These are phyloP conservation scores for Diaporthe destruens DNA, from an alignment of 2,329 filamentous ascomycete genomes.

Conservation along the genomic window DNA sequence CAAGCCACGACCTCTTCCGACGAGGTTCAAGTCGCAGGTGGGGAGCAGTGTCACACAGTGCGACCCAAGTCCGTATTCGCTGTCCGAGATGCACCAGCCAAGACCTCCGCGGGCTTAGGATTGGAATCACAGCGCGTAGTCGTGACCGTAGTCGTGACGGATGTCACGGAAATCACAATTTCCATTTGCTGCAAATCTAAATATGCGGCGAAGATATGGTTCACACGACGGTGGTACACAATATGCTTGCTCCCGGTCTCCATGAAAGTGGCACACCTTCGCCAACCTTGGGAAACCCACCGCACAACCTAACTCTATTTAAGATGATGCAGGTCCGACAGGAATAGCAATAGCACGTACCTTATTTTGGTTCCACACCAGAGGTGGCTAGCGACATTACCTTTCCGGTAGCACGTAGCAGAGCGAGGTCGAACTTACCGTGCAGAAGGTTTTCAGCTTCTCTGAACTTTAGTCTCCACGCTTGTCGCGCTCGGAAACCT, in stretches of 20 bases:
- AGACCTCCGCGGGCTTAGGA: background rate
- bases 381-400: background rate
- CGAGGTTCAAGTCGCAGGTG: background rate
- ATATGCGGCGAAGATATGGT: background rate
- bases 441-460: constrained; percentile 1
- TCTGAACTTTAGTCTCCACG: background rate
- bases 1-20: no score
- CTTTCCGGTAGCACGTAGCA: background rate
- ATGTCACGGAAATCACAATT: background rate
- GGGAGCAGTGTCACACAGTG: background rate
- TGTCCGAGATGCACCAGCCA: background rate
- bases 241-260: background rate
- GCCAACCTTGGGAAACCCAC: no score
- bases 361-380: background rate
- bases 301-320: constrained; percentile 14
- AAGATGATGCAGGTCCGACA: background rate
- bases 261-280: no score
- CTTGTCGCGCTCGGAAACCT: background rate
- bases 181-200: background rate
- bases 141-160: no score
- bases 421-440: background rate
- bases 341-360: background rate
- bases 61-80: background rate
- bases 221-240: constrained; percentile 1
- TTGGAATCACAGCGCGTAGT: background rate